Evolutionary conservation across 306 rosid species (phyloP), one percentile per base, ranked within the genome.

Genomic region (Fragaria iinumae): DNA sequence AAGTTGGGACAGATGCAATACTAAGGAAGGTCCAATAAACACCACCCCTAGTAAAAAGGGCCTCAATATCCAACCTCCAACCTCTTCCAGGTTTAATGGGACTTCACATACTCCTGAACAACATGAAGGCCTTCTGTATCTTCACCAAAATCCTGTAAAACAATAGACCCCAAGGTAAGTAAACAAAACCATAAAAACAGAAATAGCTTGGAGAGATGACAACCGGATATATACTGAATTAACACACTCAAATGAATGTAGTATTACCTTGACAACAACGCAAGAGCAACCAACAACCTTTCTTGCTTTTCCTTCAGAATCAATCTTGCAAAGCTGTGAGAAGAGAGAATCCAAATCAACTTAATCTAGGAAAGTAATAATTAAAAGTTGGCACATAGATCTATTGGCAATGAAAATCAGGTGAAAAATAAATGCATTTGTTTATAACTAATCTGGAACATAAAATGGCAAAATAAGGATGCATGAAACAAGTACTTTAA

Each of bases 221-320:
- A 16, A 32, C 8, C 3, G 52, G 45, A 70, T 45, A 34, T 18
- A 29, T 34, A 70, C 23, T 3, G 21, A 43, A 44, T 18, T 0
- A 41, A 23, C 5, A 53, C 27, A 34, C 45, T n/a, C 53, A 25
- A 45, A 41, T 4, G 8, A 60, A 62, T 11, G 3, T 70, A 9
- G 8, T 6, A 65, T 60, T 90, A 92, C 96, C 97, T 88, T 87
- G 56, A 92, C 93, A 76, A 92, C 96, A 25, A 92, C 89, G 12
- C 95, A 91, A 14, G 94, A 85, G 85, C 85, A 85, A 34, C 88
- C 85, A 41, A 85, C 83, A n/a, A 85, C 85, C 83, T 85, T 85
- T 67, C 88, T 88, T 8, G 97, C 97, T 77, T 91, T 91, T 25
- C 97, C 97, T 82, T 91, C 97, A 0, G 95, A 88, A 59, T 91